Evolutionary conservation across 2,329 filamentous ascomycete species (phyloP), one percentile per base, ranked within the genome.

Genomic region (Cladophialophora chaetospira): DNA sequence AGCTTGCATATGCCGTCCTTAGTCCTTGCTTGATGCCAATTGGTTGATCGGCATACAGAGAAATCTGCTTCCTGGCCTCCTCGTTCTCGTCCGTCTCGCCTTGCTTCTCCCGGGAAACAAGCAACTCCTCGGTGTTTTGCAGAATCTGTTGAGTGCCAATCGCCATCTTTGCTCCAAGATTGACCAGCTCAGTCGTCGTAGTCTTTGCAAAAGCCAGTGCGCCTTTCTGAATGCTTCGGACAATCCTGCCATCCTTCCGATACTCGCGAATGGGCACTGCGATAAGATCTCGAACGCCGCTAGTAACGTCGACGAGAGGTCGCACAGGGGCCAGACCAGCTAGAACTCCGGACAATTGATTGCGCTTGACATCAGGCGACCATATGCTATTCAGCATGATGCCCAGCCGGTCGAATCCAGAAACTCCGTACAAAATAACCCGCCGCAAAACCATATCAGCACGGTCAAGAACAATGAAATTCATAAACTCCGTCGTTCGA

Each of bases 401-500:
- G 52, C 94, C 91, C 2, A 99, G 81, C 47, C 89, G 86, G 65
- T 97, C 92, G 65, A 97, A 97, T 0, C 94, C 94, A 5, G 86
- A 86, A 1, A 96, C 84, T 25, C 95, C 94, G 65, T 97, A 97
- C 31, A 97, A 85, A 65, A 99, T 97, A 23, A 89, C 88, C 70
- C 93, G 92, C 10, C 89, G 84, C 51, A 99, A 81, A 5, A 88
- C 83, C 81, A 99, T 88, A 59, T 93, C 86, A 2, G 94, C 86
- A 63, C 89, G 87, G 65, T 99, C 94, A 1, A 99, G 82, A 11
- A 93, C 89, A 63, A 99, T 82, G 70, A 99, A 97, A 72, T 99
- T 99, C 92, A 97, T 97, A 68, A 99, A 96, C 71, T 99, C 94
- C 0, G 91, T 96, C 0, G 94, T 97, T 64, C 90, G 91, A 1